phyloP scores from a whole-genome alignment of 768 basidiomycete genomes.

The Glaciozyma antarctica region DNA sequence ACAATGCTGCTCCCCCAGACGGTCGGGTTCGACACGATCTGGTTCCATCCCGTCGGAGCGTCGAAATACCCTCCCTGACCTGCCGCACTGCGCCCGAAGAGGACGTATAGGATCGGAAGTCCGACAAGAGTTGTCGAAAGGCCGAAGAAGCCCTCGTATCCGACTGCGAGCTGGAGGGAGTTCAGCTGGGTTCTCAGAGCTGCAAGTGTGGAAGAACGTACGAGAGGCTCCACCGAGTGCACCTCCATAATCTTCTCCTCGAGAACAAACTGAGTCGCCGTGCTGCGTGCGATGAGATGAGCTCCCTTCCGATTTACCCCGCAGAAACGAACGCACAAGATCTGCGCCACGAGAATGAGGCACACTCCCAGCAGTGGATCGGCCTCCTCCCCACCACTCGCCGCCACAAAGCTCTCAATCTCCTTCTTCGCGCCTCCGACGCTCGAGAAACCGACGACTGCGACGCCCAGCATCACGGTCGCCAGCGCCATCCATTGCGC shows the following conservation, averaged over 20 bases:
- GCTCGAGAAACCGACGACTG: constrained; percentile 63
- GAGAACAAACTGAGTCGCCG: constrained; percentile 83
- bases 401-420: constrained; percentile 5
- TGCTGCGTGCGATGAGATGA: constrained; percentile 45
- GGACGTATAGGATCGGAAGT: constrained; percentile 58
- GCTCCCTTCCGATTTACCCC: neutral
- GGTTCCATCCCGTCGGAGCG: constrained; percentile 75
- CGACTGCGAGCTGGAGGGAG: constrained; percentile 56
- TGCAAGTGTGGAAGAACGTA: constrained; percentile 41
- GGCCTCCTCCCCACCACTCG: neutral
- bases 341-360: constrained; percentile 84
- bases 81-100: constrained; percentile 40
- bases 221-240: constrained; percentile 75
- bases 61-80: constrained; percentile 60
- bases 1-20: constrained; percentile 61
- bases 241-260: constrained; percentile 92
- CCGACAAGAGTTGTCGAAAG: constrained; percentile 63
- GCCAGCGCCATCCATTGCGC: constrained; percentile 67
- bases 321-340: constrained; percentile 50
- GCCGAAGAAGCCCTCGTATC: constrained; percentile 89
- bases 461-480: constrained; percentile 42
- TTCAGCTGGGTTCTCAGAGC: too few species aligned
- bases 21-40: constrained; percentile 67
- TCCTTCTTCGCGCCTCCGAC: constrained; percentile 45
- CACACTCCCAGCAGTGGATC: constrained; percentile 53